Evolutionary conservation across 2,329 filamentous ascomycete species (phyloP), one percentile per base, ranked within the genome.

Genomic region (Nigrospora oryzae): DNA sequence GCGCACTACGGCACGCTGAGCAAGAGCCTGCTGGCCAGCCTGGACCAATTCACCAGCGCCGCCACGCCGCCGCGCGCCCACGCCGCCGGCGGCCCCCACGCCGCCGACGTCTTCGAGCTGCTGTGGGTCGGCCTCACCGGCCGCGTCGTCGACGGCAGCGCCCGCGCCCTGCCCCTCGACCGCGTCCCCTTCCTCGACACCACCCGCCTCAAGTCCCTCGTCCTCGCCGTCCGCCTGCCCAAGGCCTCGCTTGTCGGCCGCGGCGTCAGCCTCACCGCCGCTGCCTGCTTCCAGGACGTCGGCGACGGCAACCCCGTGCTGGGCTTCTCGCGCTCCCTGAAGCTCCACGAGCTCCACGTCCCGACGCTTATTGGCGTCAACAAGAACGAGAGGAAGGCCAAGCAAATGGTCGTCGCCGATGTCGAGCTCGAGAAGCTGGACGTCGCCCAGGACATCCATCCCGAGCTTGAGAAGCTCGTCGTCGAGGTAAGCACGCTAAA

Each of bases 341-440:
- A 69, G 34, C 59, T 88, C 10, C 70, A 73, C 39, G 71, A 75
- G 16, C 59, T 89, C 42, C 72, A 71, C 34, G 70, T 88, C 11
- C 82, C 84, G 23, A 81, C 79, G 31, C 61, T 90, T 41, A 77
- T 90, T 39, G 86, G 86, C 1, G 76, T 90, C 28, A 89, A 90
- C 55, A 61, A 68, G 17, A 84, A 89, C 54, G 86, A 90, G 70
- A 69, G 86, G 49, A 51, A 64, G 33, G 74, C 71, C 4, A 84
- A 79, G 63, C 85, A 89, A 64, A 73, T 83, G 42, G 73, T 88
- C 1, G 64, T 84, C 14, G 72, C 77, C 11, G 82, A 76, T 45
- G 59, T 87, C 11, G 75, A 78, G 59, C 65, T 88, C 41, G 81
- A 86, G 45, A 63, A 66, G 42, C 68, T 74, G 38, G 57, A 65